phyloP scores from a whole-genome alignment of 805 yeast species.

The Saturnispora serradocipensis region DNA sequence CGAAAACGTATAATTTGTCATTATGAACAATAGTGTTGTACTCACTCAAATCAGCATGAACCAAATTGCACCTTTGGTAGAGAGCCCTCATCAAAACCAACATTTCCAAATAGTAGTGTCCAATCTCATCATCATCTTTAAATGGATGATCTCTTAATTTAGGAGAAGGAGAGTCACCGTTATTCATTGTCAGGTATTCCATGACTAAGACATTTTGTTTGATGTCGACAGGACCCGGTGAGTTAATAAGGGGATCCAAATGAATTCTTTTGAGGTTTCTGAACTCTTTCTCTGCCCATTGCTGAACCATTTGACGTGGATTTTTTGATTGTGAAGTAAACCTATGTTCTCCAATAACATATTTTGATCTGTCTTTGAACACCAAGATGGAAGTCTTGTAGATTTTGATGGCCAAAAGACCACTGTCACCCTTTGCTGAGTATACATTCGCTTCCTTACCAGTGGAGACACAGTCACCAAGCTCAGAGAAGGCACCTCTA shows the following conservation, averaged over 20 bases:
- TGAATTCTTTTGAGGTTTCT: constrained; percentile 80
- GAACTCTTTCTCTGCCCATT: constrained; percentile 98
- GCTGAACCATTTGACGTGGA: constrained; percentile 93
- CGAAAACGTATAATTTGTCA: constrained; percentile 73
- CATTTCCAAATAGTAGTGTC: constrained; percentile 65
- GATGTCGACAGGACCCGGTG: constrained; percentile 86
- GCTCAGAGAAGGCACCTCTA: constrained; percentile 72
- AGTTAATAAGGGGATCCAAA: constrained; percentile 65
- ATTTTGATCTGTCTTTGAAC: constrained; percentile 93
- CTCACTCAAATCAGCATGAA: constrained; percentile 95
- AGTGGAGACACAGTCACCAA: constrained; percentile 90
- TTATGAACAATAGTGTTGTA: constrained; percentile 85
- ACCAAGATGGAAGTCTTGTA: constrained; percentile 94
- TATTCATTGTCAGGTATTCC: constrained; percentile 77
- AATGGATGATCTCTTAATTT: constrained; percentile 77
- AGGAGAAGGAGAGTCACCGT: constrained; percentile 80
- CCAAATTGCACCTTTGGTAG: constrained; percentile 80
- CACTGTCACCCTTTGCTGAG: constrained; percentile 48
- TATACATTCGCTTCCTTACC: constrained; percentile 99
- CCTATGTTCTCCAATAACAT: constrained; percentile 92
- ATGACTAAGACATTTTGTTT: constrained; percentile 86
- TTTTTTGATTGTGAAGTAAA: constrained; percentile 80
- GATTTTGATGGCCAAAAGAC: constrained; percentile 70
- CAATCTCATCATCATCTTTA: constrained; percentile 51
- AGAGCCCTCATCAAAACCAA: constrained; percentile 76